Evolutionary conservation across 1,284 basidiomycete species (phyloP).

Genomic region (Leccinum variabile): DNA sequence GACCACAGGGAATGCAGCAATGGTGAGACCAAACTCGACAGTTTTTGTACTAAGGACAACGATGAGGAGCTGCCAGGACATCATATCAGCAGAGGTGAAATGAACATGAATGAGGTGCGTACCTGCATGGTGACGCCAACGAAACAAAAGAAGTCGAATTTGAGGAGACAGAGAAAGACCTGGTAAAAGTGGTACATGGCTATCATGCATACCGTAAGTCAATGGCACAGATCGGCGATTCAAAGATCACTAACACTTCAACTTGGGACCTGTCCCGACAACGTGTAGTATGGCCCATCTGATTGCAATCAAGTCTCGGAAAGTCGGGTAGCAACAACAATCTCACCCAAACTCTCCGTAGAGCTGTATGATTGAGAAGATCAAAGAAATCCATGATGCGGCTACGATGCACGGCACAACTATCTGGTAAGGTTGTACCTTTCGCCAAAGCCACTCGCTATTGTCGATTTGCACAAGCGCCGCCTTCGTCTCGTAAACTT

Average conservation of each 20-base stretch:
- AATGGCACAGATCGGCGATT: background rate
- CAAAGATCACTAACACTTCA: constrained; percentile 61
- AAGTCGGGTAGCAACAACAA: background rate
- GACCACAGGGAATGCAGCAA: constrained; percentile 81
- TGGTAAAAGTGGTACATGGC: constrained; percentile 85
- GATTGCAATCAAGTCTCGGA: constrained; percentile 12
- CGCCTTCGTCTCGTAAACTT: constrained; percentile 66
- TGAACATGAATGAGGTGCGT: constrained; percentile 13
- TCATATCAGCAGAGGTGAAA: background rate
- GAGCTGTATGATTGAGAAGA: constrained; percentile 55
- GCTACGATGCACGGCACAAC: constrained; percentile 55
- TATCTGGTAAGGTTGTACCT: constrained; percentile 50
- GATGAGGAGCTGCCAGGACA: constrained; percentile 58
- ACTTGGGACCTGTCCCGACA: constrained; percentile 75
- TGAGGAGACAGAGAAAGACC: constrained; percentile 80
- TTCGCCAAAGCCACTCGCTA: constrained; percentile 39
- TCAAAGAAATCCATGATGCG: constrained; percentile 50
- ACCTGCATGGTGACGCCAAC: constrained; percentile 85
- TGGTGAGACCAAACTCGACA: constrained; percentile 76
- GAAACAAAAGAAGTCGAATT: constrained; percentile 87
- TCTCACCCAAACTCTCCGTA: constrained; percentile 64
- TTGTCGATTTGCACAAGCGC: constrained; percentile 46
- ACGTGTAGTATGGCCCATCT: constrained; percentile 87
- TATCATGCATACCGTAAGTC: constrained; percentile 33
- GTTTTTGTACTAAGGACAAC: constrained; percentile 62